phyloP scores from a whole-genome alignment of 352 stramenopile genomes.

The Phytophthora lateralis region DNA sequence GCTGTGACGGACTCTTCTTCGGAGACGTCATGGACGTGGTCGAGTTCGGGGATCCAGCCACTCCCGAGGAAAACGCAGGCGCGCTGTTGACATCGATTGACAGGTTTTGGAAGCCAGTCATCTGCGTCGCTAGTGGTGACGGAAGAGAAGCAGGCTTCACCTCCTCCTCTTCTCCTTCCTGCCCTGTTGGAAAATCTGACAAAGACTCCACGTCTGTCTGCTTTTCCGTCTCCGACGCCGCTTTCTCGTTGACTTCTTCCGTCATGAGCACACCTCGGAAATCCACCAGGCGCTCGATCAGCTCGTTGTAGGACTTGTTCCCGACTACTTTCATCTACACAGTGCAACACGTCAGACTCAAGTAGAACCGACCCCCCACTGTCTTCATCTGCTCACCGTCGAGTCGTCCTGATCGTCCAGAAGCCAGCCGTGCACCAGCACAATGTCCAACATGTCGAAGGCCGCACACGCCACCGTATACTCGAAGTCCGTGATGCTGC shows the following conservation, averaged over 20 bases:
- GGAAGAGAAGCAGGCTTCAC: conserved; percentile 17
- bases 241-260: conserved; percentile 38
- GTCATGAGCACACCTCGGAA: conserved; percentile 78
- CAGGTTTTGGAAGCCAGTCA: conserved; percentile 35
- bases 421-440: conserved; percentile 98
- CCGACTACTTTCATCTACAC: conserved; percentile 73
- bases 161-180: conserved; percentile 22
- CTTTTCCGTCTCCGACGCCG: conserved; percentile 16
- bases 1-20: conserved; percentile 68
- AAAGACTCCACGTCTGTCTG: not conserved
- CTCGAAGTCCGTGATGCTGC: conserved; percentile 92
- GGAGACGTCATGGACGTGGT: conserved; percentile 30
- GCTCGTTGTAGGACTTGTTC: conserved; percentile 97
- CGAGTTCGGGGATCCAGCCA: conserved; percentile 16
- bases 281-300: conserved; percentile 95
- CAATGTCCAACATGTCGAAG: conserved; percentile 96
- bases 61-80: not conserved
- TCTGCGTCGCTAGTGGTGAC: conserved; percentile 18
- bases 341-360: conserved; percentile 14
- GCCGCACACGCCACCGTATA: conserved; percentile 94
- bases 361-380: not conserved
- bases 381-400: conserved; percentile 47
- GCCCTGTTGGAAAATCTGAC: conserved; percentile 2
- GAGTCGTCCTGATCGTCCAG: conserved; percentile 91
- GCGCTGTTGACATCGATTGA: conserved; percentile 49